These are phyloP conservation scores for Saccharomycopsis sp. DNA, from an alignment of 805 yeast genomes.

Conservation along the genomic window DNA sequence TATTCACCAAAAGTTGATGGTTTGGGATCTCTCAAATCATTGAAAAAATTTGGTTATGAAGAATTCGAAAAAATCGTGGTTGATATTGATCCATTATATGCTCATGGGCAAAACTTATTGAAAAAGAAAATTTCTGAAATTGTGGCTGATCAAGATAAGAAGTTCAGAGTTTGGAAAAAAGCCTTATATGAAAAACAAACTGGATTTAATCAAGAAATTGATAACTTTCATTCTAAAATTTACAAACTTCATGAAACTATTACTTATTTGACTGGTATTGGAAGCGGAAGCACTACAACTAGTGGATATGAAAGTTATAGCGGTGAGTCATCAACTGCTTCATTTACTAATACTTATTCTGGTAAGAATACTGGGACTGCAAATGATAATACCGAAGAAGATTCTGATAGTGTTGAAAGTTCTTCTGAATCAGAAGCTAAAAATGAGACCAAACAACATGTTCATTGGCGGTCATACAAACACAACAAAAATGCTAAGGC, in stretches of 20 bases:
- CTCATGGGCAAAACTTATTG: slow-evolving; percentile 33
- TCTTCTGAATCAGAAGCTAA: background rate
- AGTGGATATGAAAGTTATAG: background rate
- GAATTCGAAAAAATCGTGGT: slow-evolving; percentile 31
- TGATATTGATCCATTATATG: slow-evolving; percentile 36
- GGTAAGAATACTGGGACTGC: too few relatives aligned
- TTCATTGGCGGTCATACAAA: slow-evolving; percentile 1
- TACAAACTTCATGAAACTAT: slow-evolving; percentile 26
- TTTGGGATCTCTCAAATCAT: slow-evolving; percentile 29
- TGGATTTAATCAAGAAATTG: slow-evolving; percentile 45
- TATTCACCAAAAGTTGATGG: slow-evolving; percentile 18
- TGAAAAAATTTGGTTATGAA: slow-evolving; percentile 28
- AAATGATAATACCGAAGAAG: too few relatives aligned
- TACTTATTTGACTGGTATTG: background rate
- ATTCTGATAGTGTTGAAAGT: background rate
- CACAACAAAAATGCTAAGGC: too few relatives aligned
- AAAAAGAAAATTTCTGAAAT: slow-evolving; percentile 34
- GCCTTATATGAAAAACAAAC: slow-evolving; percentile 45
- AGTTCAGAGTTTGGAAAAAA: slow-evolving; percentile 53
- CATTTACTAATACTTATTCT: background rate
- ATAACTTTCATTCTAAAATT: slow-evolving; percentile 28
- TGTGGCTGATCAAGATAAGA: slow-evolving; percentile 39
- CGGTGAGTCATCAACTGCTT: too few relatives aligned
- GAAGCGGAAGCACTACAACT: background rate
- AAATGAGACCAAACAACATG: slow-evolving; percentile 6